Evolutionary conservation across 139 green algal genomes (phyloP), one percentile per base, ranked within the genome.

Genomic region (Haematococcus sp.): DNA sequence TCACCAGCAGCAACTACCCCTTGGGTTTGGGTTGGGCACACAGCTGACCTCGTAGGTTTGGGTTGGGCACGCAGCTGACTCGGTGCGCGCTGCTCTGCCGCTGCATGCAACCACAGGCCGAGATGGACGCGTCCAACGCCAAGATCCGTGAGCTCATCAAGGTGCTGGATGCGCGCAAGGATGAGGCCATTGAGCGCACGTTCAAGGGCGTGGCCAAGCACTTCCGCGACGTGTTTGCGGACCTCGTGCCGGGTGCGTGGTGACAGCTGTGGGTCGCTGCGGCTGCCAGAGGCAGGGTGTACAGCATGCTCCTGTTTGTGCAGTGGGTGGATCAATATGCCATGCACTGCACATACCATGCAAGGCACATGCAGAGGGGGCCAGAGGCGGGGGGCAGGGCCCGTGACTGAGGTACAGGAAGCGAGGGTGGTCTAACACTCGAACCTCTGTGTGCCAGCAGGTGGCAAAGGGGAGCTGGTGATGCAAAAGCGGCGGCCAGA

Each of bases 201-300:
- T 99, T 99, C 89, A 98, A 97, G 83, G 87, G 85, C 17, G 95
- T 98, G 63, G 90, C 94, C 30, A 93, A 94, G 75, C 91, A 98
- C 83, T 99, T 99, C 86, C 74, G 87, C 19, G 89, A 98, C 72
- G 89, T 98, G 44, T 98, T 98, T 73, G 77, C 76, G n/a, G 88
- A 97, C 78, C 90, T 99, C 43, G 96, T 98, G 46, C 92, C 90
- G 0, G 88, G 84, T 76, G 90, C 88, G 40, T 49, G 16, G 46
- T 60, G 1, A n/a, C n/a, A n/a, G n/a, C n/a, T n/a, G n/a, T 54
- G 70, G 92, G 40, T 49, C 40, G 11, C 40, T 49, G 3, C 5
- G 46, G 16, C 43, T 30, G 49, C 23, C 33, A 23, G 1, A 22
- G 64, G n/a, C n/a, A n/a, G n/a, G n/a, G n/a, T n/a, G n/a, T n/a